Evolutionary conservation across 2,329 filamentous ascomycete species (phyloP).

Genomic region (Kalaharituber pfeilii): DNA sequence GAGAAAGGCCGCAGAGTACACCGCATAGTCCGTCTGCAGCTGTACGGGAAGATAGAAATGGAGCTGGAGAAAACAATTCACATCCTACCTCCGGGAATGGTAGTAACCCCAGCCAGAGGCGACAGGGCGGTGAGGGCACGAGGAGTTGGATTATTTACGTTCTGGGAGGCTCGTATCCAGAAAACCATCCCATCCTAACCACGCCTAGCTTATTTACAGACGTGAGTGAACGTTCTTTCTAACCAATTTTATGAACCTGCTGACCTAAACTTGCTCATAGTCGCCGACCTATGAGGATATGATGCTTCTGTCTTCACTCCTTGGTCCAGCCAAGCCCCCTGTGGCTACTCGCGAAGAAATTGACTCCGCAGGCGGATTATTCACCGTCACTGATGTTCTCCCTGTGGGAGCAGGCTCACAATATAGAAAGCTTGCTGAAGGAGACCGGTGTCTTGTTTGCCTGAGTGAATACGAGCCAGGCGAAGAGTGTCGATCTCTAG

Average conservation of each 20-base stretch:
- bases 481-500: slow-evolving; percentile 43
- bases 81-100: slow-evolving; percentile 33
- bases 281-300: slow-evolving; percentile 55
- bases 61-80: slow-evolving; percentile 14
- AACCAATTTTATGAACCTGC: slow-evolving; percentile 12
- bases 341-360: slow-evolving; percentile 49
- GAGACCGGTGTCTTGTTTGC: slow-evolving; percentile 48
- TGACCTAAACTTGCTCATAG: slow-evolving; percentile 22
- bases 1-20: not conserved
- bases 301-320: slow-evolving; percentile 47
- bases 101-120: slow-evolving; percentile 34
- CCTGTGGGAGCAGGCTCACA: slow-evolving; percentile 16
- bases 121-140: slow-evolving; percentile 30
- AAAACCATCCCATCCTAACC: slow-evolving; percentile 52
- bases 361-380: slow-evolving; percentile 43
- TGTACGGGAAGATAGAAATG: not conserved
- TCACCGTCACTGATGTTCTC: slow-evolving; percentile 33
- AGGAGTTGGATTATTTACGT: slow-evolving; percentile 58
- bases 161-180: slow-evolving; percentile 49
- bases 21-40: not conserved
- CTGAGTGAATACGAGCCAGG: slow-evolving; percentile 46
- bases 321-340: slow-evolving; percentile 51
- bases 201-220: slow-evolving; percentile 54
- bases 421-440: slow-evolving; percentile 19
- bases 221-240: slow-evolving; percentile 28